Percentiles rank a stretch among this genome's conserved stretches.
These are phyloP conservation scores for Lactifluus rugatus DNA, from an alignment of 768 basidiomycete genomes.

Conservation along the genomic window DNA sequence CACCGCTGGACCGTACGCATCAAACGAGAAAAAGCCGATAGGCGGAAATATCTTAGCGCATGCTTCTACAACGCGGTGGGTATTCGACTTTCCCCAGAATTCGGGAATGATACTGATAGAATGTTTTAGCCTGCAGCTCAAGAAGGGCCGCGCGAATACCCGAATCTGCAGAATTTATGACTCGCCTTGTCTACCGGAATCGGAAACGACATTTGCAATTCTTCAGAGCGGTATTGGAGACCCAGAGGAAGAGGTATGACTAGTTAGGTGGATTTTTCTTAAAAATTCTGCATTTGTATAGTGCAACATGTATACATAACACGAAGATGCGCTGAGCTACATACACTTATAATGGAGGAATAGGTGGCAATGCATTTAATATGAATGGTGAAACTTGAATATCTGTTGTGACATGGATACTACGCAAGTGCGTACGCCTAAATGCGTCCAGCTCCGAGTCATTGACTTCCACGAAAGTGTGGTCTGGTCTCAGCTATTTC, in stretches of 20 bases:
- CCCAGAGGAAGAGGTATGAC: constrained; percentile 67
- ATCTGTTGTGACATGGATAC: too few relatives aligned
- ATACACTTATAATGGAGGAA: too few relatives aligned
- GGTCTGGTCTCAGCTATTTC: background rate
- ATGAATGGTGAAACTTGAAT: too few relatives aligned
- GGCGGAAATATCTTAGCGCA: constrained; percentile 99
- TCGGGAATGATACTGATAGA: background rate
- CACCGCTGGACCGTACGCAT: constrained; percentile 75
- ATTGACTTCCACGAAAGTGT: background rate
- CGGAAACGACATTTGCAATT: constrained; percentile 92
- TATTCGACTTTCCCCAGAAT: background rate
- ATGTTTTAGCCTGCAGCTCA: constrained; percentile 62
- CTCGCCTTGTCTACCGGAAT: constrained; percentile 94
- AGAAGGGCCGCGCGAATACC: constrained; percentile 85
- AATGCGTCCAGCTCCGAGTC: background rate
- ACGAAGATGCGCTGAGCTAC: too few relatives aligned
- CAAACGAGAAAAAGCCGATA: constrained; percentile 96
- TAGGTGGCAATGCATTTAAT: too few relatives aligned
- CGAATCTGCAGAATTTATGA: constrained; percentile 97
- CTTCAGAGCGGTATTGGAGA: constrained; percentile 86
- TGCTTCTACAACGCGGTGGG: constrained; percentile 90
- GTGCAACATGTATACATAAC: too few relatives aligned
- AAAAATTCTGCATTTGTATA: too few relatives aligned
- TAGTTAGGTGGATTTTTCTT: background rate
- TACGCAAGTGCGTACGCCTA: background rate